Evolutionary conservation across 208 protist species (phyloP).

Genomic region (Herpetomonas tarakana): DNA sequence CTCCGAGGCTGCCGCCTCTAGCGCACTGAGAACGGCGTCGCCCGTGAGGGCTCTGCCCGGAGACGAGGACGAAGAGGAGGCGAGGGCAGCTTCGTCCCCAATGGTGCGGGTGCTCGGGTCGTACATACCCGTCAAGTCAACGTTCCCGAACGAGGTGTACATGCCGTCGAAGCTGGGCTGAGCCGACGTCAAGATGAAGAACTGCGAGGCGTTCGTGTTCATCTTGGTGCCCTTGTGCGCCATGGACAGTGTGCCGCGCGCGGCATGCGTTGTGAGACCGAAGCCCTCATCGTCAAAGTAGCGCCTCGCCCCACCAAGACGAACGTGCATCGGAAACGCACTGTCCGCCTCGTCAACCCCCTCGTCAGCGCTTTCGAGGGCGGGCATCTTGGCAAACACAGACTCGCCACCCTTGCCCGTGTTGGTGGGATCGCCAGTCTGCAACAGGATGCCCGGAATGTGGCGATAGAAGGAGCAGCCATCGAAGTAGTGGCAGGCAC

Average conservation of each 20-base stretch:
- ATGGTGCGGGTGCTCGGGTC: slow-evolving; percentile 1
- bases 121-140: slow-evolving; percentile 53
- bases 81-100: slow-evolving; percentile 8
- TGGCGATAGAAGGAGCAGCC: slow-evolving; percentile 92
- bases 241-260: slow-evolving; percentile 93
- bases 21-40: slow-evolving; percentile 43
- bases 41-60: slow-evolving; percentile 12
- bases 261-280: slow-evolving; percentile 81
- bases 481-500: slow-evolving; percentile 93
- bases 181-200: slow-evolving; percentile 74
- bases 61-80: not conserved
- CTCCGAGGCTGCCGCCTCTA: slow-evolving; percentile 32
- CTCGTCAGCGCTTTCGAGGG: not conserved
- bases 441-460: slow-evolving; percentile 91
- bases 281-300: slow-evolving; percentile 91
- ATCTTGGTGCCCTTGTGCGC: slow-evolving; percentile 90
- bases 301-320: slow-evolving; percentile 12
- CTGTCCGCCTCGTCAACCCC: not conserved
- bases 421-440: slow-evolving; percentile 90
- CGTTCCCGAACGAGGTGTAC: slow-evolving; percentile 95
- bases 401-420: slow-evolving; percentile 94
- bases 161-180: slow-evolving; percentile 74
- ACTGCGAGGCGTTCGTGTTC: slow-evolving; percentile 90
- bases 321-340: not conserved
- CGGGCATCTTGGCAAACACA: slow-evolving; percentile 73